Conservation (phyloP, 2,329 filamentous ascomycete species). For the Aspergillus novoparasiticus region DNA sequence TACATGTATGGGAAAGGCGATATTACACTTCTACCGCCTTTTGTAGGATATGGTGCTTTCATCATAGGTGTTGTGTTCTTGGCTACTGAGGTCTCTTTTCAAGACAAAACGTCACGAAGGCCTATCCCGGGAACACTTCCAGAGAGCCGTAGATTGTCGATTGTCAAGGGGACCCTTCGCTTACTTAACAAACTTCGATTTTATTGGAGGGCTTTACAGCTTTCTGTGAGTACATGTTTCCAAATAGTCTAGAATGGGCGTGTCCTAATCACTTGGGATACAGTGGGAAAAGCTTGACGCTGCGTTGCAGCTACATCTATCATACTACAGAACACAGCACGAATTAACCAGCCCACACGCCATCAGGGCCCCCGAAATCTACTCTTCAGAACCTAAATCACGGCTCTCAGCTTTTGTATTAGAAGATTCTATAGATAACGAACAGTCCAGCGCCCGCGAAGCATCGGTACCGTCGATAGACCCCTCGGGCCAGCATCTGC, state of each 20-base stretch:
- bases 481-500: neutral
- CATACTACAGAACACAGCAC: neutral
- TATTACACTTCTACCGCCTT: neutral
- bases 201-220: slow-evolving; percentile 2
- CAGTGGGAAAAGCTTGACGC: neutral
- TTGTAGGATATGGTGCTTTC: slow-evolving; percentile 2
- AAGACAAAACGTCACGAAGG: neutral
- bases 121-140: too few species aligned
- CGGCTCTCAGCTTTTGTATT: neutral
- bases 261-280: neutral
- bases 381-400: neutral
- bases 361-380: neutral
- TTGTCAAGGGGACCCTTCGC: neutral
- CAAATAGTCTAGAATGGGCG: neutral
- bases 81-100: neutral
- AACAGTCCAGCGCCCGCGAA: neutral
- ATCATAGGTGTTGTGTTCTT: neutral
- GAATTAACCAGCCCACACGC: neutral
- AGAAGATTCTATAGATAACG: neutral
- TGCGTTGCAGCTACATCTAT: neutral
- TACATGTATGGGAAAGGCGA: neutral
- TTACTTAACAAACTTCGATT: neutral
- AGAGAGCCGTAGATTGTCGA: neutral
- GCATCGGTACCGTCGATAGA: neutral
- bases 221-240: neutral